A percentile compares a stretch with the other conserved stretches of the same genome.
Evolutionary conservation across 2,329 filamentous ascomycete species (phyloP).

Genomic region (Zymoseptoria brevis): DNA sequence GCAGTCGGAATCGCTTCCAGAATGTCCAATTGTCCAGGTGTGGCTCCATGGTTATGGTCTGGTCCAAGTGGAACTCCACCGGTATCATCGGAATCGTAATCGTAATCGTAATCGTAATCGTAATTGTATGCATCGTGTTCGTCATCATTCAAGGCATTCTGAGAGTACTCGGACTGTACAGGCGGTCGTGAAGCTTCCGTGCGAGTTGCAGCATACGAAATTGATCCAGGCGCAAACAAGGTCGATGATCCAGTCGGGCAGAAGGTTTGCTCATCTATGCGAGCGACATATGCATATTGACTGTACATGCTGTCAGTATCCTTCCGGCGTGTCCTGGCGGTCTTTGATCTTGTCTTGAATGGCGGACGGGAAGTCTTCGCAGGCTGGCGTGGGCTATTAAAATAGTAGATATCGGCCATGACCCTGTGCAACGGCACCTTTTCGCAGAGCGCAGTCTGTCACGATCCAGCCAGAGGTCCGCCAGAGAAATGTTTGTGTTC

Average conservation of each 20-base stretch:
- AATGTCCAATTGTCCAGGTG: background rate
- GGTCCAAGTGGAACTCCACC: constrained; percentile 6
- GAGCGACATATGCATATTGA: constrained; percentile 23
- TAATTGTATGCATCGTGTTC: constrained; percentile 5
- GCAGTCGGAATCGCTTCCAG: background rate
- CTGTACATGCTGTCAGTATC: constrained; percentile 12
- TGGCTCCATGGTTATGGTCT: background rate
- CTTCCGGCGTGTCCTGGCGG: constrained; percentile 9
- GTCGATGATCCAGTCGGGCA: constrained; percentile 15
- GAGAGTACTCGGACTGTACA: background rate
- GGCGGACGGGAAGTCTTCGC: constrained; percentile 9
- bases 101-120: constrained; percentile 4
- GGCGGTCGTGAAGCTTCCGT: background rate
- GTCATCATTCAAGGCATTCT: constrained; percentile 1
- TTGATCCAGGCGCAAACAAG: constrained; percentile 12
- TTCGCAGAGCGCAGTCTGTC: background rate
- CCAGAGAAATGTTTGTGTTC: constrained; percentile 4
- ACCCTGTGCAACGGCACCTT: constrained; percentile 3
- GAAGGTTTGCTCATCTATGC: constrained; percentile 23
- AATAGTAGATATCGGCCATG: constrained; percentile 23
- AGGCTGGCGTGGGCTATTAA: constrained; percentile 17
- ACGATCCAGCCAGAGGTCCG: constrained; percentile 1
- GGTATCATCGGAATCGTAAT: constrained; percentile 9
- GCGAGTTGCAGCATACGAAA: constrained; percentile 2
- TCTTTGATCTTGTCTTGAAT: constrained; percentile 10